Percentiles rank a stretch among this genome's conserved stretches.
Conservation (phyloP, 129 eudicot species). For the Lonicera japonica region DNA sequence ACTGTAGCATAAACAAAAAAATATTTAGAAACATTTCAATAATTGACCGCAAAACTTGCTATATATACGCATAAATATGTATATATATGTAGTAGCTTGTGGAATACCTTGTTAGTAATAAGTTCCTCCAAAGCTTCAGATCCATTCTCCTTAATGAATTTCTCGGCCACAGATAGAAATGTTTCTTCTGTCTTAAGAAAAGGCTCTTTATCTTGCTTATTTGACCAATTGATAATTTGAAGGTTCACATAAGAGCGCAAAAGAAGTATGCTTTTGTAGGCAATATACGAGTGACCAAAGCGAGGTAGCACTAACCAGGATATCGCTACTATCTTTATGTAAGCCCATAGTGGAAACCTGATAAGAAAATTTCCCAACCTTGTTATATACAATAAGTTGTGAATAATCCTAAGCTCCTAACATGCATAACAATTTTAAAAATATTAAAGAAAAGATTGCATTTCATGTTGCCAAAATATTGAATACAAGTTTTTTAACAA, state of each 20-base stretch:
- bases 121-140: constrained; percentile 20
- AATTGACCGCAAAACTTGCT: too few species aligned
- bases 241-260: constrained; percentile 13
- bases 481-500: too few species aligned
- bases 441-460: too few species aligned
- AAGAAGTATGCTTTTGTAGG: constrained; percentile 17
- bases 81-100: too few species aligned
- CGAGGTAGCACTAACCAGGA: constrained; percentile 32
- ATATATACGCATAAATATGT: too few species aligned
- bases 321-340: constrained; percentile 11
- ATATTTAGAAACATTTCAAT: not conserved
- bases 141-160: constrained; percentile 24
- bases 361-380: not conserved
- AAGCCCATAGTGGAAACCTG: constrained; percentile 36
- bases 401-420: too few species aligned
- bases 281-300: constrained; percentile 19
- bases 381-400: too few species aligned
- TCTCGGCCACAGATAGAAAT: constrained; percentile 20
- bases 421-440: too few species aligned
- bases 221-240: not conserved
- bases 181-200: constrained; percentile 3
- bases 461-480: too few species aligned
- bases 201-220: constrained; percentile 5
- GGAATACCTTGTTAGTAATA: too few species aligned
- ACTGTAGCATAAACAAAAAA: not conserved